Conservation (phyloP, 148 eudicot species). For the Linanthus parryae region DNA sequence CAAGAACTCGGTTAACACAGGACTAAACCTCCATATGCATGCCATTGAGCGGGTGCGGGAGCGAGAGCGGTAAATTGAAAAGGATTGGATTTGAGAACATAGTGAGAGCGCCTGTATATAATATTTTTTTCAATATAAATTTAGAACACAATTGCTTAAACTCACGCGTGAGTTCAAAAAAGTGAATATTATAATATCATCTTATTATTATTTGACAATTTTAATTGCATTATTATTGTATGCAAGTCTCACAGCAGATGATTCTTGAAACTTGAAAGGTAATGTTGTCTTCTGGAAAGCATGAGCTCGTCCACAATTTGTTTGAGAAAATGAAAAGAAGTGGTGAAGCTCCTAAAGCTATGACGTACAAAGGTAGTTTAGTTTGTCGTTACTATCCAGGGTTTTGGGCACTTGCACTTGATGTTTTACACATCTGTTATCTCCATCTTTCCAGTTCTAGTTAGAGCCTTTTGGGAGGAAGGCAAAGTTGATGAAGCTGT, state of each 20-base stretch:
- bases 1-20: too few relatives aligned
- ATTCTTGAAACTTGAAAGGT: conserved; percentile 58
- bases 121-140: too few relatives aligned
- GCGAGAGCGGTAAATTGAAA: too few relatives aligned
- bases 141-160: too few relatives aligned
- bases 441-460: conserved; percentile 53
- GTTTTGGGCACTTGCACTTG: neutral
- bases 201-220: too few relatives aligned
- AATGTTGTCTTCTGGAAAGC: conserved; percentile 75
- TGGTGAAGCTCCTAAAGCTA: conserved; percentile 75
- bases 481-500: conserved; percentile 72
- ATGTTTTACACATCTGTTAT: conserved; percentile 6
- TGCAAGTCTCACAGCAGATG: conserved; percentile 24
- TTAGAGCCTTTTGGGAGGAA: conserved; percentile 77
- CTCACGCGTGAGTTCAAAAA: too few relatives aligned
- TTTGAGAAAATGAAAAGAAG: conserved; percentile 70
- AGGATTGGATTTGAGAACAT: too few relatives aligned
- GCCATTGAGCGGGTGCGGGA: too few relatives aligned
- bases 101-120: too few relatives aligned
- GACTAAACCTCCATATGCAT: too few relatives aligned
- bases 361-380: conserved; percentile 66
- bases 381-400: neutral
- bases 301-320: conserved; percentile 67
- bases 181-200: too few relatives aligned
- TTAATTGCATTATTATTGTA: conserved; percentile 4